Conservation (phyloP, 2,329 filamentous ascomycete species). For the Xylariaceae sp. region DNA sequence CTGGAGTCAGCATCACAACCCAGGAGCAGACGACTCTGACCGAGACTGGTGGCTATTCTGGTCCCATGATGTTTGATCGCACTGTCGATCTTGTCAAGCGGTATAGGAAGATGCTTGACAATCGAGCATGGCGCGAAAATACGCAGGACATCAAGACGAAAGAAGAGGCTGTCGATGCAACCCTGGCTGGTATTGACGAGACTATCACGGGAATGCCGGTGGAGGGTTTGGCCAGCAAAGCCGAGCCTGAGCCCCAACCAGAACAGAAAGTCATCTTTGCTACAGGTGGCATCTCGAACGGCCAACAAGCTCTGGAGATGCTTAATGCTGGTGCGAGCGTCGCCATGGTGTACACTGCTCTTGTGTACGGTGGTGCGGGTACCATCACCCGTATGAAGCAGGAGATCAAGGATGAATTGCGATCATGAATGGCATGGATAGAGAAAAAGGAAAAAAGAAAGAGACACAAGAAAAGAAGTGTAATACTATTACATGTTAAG, state of each 20-base stretch:
- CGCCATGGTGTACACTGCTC: constrained; percentile 83
- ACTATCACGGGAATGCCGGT: constrained; percentile 29
- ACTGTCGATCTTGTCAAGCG: constrained; percentile 74
- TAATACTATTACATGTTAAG: constrained; percentile 11
- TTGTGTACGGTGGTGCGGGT: constrained; percentile 62
- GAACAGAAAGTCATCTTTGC: constrained; percentile 82
- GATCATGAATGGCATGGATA: constrained; percentile 13
- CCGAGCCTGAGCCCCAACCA: constrained; percentile 40
- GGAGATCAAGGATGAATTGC: constrained; percentile 50
- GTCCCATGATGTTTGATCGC: constrained; percentile 79
- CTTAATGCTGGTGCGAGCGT: constrained; percentile 86
- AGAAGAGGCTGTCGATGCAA: constrained; percentile 32
- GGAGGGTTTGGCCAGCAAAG: constrained; percentile 19
- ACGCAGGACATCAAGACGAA: constrained; percentile 25
- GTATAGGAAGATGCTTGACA: constrained; percentile 69
- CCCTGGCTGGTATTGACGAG: constrained; percentile 33
- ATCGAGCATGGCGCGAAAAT: constrained; percentile 36
- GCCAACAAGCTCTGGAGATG: constrained; percentile 74
- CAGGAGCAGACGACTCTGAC: constrained; percentile 65
- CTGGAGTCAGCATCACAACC: constrained; percentile 58
- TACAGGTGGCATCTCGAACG: constrained; percentile 87
- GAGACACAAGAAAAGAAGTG: background rate
- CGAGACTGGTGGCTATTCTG: constrained; percentile 86
- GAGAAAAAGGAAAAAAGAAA: background rate
- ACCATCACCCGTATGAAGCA: constrained; percentile 62